A percentile compares a stretch with the other conserved stretches of the same genome.
Conservation (phyloP, 164 flowering plant genomes). For the Berberis thunbergii region DNA sequence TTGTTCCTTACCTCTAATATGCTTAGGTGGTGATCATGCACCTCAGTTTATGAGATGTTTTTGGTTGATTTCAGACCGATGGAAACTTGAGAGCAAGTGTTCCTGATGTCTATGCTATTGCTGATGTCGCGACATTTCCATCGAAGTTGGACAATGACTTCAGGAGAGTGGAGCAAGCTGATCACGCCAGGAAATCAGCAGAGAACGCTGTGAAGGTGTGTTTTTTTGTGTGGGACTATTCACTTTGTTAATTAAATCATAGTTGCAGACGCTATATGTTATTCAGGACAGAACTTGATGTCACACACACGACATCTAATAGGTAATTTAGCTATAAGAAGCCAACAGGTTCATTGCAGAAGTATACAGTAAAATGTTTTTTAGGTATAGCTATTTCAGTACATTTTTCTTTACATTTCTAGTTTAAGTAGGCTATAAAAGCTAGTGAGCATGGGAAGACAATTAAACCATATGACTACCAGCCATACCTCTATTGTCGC, state of each 20-base stretch:
- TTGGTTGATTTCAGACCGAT: conserved; percentile 66
- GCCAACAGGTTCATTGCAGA: too few relatives aligned
- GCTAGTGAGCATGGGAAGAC: conserved; percentile 72
- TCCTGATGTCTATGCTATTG: conserved; percentile 88
- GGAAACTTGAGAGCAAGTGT: conserved; percentile 78
- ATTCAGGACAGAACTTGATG: too few relatives aligned
- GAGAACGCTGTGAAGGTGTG: conserved; percentile 96
- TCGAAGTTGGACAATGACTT: conserved; percentile 74
- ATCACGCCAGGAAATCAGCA: conserved; percentile 98
- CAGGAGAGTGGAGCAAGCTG: conserved; percentile 97
- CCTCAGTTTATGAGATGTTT: not conserved
- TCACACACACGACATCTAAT: too few relatives aligned
- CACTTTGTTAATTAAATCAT: too few relatives aligned
- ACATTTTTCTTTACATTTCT: not conserved
- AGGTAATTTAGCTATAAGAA: too few relatives aligned
- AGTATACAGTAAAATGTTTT: too few relatives aligned
- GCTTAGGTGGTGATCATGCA: not conserved
- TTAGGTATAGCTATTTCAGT: too few relatives aligned
- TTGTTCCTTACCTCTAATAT: too few relatives aligned
- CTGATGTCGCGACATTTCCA: conserved; percentile 96
- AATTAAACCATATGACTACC: conserved; percentile 79
- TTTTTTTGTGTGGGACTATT: too few relatives aligned
- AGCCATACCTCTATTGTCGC: conserved; percentile 96
- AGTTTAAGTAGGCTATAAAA: conserved; percentile 57
- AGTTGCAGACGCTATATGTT: too few relatives aligned